Evolutionary conservation across 2,329 filamentous ascomycete species (phyloP).

Genomic region (Metarhizium rileyi): DNA sequence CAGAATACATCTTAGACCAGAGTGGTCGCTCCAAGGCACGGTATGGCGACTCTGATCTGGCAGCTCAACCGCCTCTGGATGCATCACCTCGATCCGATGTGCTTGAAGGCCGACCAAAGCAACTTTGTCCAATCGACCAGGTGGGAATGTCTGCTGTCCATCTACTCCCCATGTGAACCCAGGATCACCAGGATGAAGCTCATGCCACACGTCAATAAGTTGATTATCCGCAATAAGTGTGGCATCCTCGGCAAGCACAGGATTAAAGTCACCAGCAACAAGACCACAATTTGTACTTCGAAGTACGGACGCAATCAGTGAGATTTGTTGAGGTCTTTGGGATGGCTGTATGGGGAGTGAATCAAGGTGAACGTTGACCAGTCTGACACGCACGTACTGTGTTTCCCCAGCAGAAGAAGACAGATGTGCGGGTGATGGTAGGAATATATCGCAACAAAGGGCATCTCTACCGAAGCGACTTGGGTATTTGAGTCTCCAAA

Average conservation of each 20-base stretch:
- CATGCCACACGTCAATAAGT: slow-evolving; percentile 25
- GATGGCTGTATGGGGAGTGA: slow-evolving; percentile 20
- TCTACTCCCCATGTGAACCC: slow-evolving; percentile 29
- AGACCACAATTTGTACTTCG: slow-evolving; percentile 18
- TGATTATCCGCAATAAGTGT: slow-evolving; percentile 19
- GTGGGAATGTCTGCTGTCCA: slow-evolving; percentile 21
- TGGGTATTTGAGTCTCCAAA: slow-evolving; percentile 22
- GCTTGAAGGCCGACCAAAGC: slow-evolving; percentile 18
- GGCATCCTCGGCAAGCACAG: slow-evolving; percentile 24
- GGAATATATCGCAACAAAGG: slow-evolving; percentile 24
- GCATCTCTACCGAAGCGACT: slow-evolving; percentile 23
- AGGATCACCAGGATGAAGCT: slow-evolving; percentile 16
- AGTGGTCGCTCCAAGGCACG: slow-evolving; percentile 2
- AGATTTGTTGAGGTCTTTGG: slow-evolving; percentile 21
- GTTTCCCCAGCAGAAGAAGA: background rate
- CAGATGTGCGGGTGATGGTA: slow-evolving; percentile 1
- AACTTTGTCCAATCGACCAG: slow-evolving; percentile 27
- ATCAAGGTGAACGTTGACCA: slow-evolving; percentile 32
- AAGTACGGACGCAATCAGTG: slow-evolving; percentile 17
- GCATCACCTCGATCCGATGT: slow-evolving; percentile 10
- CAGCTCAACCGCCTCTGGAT: slow-evolving; percentile 1
- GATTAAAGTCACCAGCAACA: slow-evolving; percentile 31
- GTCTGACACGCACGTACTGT: slow-evolving; percentile 12
- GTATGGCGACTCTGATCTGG: background rate
- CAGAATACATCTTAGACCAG: background rate